Conservation (phyloP, 2,329 filamentous ascomycete genomes). For the Pleochaeta shiraiana region DNA sequence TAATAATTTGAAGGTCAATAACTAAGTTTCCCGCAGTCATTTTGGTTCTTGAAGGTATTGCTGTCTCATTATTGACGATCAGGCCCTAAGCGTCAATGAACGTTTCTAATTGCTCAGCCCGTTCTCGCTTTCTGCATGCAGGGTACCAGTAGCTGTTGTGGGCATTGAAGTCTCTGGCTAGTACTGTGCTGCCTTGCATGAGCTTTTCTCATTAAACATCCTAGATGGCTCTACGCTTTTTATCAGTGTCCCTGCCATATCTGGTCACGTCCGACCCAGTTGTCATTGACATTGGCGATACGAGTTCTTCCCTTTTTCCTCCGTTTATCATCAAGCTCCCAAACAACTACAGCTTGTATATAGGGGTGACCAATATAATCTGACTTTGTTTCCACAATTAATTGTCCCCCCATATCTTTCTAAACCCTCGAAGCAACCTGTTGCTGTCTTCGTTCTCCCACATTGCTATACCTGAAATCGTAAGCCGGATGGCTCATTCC, state of each 20-base stretch:
- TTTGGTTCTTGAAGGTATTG: not conserved
- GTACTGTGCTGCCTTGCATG: not conserved
- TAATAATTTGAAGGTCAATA: no score
- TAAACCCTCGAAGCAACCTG: not conserved
- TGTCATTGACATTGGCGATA: not conserved
- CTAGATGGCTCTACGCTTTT: not conserved
- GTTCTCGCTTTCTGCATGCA: not conserved
- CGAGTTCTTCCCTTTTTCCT: not conserved
- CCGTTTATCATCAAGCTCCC: not conserved
- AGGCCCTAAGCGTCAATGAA: not conserved
- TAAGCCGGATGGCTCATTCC: not conserved
- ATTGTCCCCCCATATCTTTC: not conserved
- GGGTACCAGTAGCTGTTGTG: not conserved
- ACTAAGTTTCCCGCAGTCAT: not conserved
- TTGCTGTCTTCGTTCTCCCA: not conserved
- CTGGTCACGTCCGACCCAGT: not conserved
- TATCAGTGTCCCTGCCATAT: not conserved
- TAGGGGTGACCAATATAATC: not conserved
- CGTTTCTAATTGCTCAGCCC: not conserved
- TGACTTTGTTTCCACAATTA: not conserved
- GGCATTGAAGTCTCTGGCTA: no score
- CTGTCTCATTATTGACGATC: not conserved
- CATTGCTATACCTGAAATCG: not conserved
- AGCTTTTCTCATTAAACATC: not conserved
- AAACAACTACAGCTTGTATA: not conserved